phyloP scores from a whole-genome alignment of 2,329 filamentous ascomycete species.

The Pseudogymnoascus sp. region DNA sequence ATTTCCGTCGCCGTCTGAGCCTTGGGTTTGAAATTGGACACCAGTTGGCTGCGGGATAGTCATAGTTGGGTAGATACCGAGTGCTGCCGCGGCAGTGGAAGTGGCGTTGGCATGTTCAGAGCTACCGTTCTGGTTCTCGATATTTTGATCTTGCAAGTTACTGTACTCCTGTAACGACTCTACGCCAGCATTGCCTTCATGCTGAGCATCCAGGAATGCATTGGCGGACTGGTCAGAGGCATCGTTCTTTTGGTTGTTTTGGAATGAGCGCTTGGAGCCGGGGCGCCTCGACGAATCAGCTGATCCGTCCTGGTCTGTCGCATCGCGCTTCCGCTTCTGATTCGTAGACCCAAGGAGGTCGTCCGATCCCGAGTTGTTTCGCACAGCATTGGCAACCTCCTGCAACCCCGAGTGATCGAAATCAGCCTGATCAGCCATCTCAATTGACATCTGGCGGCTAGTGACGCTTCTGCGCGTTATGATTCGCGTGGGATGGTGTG shows the following conservation, averaged over 20 bases:
- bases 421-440: conserved; percentile 29
- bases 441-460: conserved; percentile 16
- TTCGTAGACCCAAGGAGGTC: conserved; percentile 17
- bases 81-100: conserved; percentile 51
- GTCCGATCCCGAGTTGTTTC: conserved; percentile 20
- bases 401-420: conserved; percentile 30
- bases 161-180: conserved; percentile 30
- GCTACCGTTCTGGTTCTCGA: conserved; percentile 45
- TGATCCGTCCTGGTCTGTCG: conserved; percentile 23
- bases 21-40: conserved; percentile 40
- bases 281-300: conserved; percentile 28
- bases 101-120: conserved; percentile 38
- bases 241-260: conserved; percentile 18
- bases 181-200: conserved; percentile 20
- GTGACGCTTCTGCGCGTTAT: conserved; percentile 22
- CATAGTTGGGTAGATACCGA: conserved; percentile 41
- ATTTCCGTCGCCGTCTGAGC: conserved; percentile 32
- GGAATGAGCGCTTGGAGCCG: conserved; percentile 24
- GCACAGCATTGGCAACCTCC: conserved; percentile 30
- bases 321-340: conserved; percentile 29
- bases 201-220: conserved; percentile 16
- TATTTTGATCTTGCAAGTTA: conserved; percentile 35
- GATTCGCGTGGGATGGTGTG: conserved; percentile 21
- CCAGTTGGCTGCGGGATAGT: conserved; percentile 48
- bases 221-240: conserved; percentile 18